Conservation (phyloP, 176 grass and related monocot species). For the Avena sativa region DNA sequence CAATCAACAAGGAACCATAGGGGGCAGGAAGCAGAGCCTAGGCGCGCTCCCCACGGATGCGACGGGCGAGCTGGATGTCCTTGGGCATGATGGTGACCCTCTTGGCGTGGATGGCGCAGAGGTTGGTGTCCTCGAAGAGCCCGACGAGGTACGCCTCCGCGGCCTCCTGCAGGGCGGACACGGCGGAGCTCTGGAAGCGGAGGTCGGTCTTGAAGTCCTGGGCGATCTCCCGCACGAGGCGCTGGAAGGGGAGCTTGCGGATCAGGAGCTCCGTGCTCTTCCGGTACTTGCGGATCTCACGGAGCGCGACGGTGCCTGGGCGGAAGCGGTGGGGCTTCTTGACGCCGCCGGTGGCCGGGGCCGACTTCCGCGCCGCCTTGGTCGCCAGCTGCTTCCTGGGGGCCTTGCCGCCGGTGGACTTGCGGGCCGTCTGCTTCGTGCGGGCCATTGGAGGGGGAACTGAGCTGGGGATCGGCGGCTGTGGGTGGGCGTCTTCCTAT, state of each 20-base stretch:
- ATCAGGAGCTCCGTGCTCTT: conserved; percentile 78
- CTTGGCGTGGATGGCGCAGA: conserved; percentile 95
- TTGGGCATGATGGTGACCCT: conserved; percentile 90
- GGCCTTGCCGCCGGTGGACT: conserved; percentile 77
- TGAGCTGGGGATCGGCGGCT: background rate
- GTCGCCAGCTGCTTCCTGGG: conserved; percentile 64
- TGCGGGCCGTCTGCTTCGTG: conserved; percentile 70
- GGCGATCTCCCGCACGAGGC: conserved; percentile 61
- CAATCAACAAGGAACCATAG: background rate
- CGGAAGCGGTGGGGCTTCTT: conserved; percentile 80
- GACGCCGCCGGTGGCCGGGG: conserved; percentile 60
- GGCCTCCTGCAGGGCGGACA: conserved; percentile 54
- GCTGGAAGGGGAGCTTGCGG: conserved; percentile 77
- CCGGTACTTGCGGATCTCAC: conserved; percentile 79
- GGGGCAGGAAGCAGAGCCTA: background rate
- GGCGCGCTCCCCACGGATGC: background rate
- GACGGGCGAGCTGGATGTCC: conserved; percentile 86
- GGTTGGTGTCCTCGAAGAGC: conserved; percentile 86
- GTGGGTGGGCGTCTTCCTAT: background rate
- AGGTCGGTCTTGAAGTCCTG: conserved; percentile 78
- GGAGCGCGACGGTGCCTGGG: conserved; percentile 64
- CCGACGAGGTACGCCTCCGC: too few species aligned
- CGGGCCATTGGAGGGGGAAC: conserved; percentile 49
- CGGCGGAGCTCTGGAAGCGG: conserved; percentile 66
- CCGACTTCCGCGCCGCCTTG: conserved; percentile 66